Percentiles rank a stretch among this genome's conserved stretches.
These are phyloP conservation scores for Nicotiana attenuata DNA, from an alignment of 257 asterid genomes.

Conservation along the genomic window DNA sequence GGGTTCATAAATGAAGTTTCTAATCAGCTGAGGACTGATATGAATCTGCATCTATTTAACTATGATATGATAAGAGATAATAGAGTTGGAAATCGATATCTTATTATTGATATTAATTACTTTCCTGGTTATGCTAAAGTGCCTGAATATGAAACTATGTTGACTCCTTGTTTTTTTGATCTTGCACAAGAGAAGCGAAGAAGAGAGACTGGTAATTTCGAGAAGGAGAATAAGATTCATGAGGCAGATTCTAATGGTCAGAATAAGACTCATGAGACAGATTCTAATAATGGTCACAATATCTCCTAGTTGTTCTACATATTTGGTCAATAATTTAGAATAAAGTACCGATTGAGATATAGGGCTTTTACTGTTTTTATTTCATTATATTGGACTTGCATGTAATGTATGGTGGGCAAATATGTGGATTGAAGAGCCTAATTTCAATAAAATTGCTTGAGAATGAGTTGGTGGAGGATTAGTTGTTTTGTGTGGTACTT, in stretches of 20 bases:
- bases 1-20: slow-evolving; percentile 52
- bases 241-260: slow-evolving; percentile 5
- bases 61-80: slow-evolving; percentile 71
- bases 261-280: not conserved
- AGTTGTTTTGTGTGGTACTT: too few relatives aligned
- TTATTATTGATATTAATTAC: slow-evolving; percentile 76
- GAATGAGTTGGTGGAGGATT: not conserved
- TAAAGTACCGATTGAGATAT: not conserved
- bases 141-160: slow-evolving; percentile 52
- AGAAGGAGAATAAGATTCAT: not conserved
- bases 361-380: not conserved
- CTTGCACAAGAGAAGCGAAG: slow-evolving; percentile 23
- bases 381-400: not conserved
- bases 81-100: slow-evolving; percentile 40
- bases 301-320: too few relatives aligned
- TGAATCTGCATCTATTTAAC: slow-evolving; percentile 66
- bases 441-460: not conserved
- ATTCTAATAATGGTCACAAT: slow-evolving; percentile 1
- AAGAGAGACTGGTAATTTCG: not conserved
- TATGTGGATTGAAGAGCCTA: not conserved
- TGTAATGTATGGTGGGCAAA: not conserved
- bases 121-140: slow-evolving; percentile 84
- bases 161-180: slow-evolving; percentile 65
- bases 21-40: slow-evolving; percentile 36
- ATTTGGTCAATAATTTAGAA: too few relatives aligned